These are phyloP conservation scores for Paraphoma chrysanthemicola DNA, from an alignment of 2,329 filamentous ascomycete genomes.

Conservation along the genomic window DNA sequence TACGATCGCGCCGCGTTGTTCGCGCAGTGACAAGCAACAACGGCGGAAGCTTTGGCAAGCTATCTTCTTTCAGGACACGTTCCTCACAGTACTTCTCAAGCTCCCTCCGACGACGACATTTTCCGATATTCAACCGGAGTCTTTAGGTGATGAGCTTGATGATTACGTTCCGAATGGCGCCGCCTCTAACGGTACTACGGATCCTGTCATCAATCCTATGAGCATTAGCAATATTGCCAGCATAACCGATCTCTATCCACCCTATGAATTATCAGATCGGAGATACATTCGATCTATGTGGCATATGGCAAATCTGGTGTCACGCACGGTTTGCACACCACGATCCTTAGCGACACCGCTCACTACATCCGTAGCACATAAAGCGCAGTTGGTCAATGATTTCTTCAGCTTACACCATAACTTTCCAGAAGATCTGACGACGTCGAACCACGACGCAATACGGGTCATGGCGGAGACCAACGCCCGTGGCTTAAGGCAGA, in stretches of 20 bases:
- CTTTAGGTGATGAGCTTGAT: conserved; percentile 71
- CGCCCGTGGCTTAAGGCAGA: conserved; percentile 74
- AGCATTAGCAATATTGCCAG: conserved; percentile 58
- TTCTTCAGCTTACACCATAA: conserved; percentile 76
- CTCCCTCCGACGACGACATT: conserved; percentile 80
- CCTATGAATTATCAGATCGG: conserved; percentile 48
- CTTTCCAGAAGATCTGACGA: conserved; percentile 74
- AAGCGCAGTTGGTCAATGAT: conserved; percentile 71
- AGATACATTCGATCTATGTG: conserved; percentile 76
- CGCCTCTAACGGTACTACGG: conserved; percentile 40
- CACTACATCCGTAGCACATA: conserved; percentile 71
- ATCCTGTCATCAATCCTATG: conserved; percentile 59
- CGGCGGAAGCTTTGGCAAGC: conserved; percentile 83
- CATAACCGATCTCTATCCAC: conserved; percentile 45
- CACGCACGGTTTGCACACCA: conserved; percentile 77
- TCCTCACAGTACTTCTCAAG: conserved; percentile 78
- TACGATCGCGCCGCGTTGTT: conserved; percentile 70
- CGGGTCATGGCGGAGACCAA: conserved; percentile 64
- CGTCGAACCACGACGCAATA: conserved; percentile 69
- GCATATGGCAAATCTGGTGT: conserved; percentile 79
- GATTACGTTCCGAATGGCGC: conserved; percentile 70
- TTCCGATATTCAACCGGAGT: conserved; percentile 79
- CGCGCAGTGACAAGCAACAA: conserved; percentile 76
- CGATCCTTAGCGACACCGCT: conserved; percentile 77
- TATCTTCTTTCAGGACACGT: conserved; percentile 80